Conservation (phyloP, 495 filamentous ascomycete genomes). For the Lasiosphaeria hispida region DNA sequence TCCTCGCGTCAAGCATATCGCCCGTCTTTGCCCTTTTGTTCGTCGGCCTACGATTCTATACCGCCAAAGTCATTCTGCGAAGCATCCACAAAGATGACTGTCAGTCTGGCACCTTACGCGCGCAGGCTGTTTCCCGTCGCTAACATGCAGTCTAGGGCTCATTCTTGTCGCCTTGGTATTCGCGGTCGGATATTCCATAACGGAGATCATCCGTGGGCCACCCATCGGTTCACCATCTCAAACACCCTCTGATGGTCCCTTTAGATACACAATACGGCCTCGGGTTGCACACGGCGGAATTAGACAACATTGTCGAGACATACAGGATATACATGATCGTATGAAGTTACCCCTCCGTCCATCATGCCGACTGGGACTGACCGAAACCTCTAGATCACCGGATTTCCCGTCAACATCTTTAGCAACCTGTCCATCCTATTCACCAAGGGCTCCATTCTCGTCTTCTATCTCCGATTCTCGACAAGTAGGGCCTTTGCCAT, state of each 20-base stretch:
- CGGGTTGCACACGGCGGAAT: not conserved
- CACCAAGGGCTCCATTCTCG: conserved; percentile 22
- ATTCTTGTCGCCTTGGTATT: conserved; percentile 13
- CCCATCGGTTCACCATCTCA: not conserved
- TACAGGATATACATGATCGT: conserved; percentile 9
- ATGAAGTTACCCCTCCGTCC: not conserved
- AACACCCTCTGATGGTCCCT: not conserved
- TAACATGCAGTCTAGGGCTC: conserved; percentile 5
- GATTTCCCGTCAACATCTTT: conserved; percentile 12
- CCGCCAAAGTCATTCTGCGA: conserved; percentile 18
- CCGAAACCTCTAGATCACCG: conserved; percentile 2
- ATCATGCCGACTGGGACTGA: not conserved
- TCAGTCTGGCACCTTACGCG: too few species aligned
- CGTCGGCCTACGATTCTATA: conserved; percentile 25
- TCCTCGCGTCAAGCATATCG: conserved; percentile 16
- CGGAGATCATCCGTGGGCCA: conserved; percentile 2
- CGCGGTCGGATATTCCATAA: conserved; percentile 12
- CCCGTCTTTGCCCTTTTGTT: conserved; percentile 22
- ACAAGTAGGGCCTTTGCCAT: conserved; percentile 14
- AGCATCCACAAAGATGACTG: conserved; percentile 24
- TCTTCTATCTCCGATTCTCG: conserved; percentile 27
- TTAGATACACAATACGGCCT: conserved; percentile 16
- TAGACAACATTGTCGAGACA: not conserved
- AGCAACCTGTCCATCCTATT: conserved; percentile 19
- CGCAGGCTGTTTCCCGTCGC: too few species aligned